Percentiles rank a stretch among this genome's conserved stretches.
Conservation (phyloP, 441 rosid genomes). For the Jatropha podagrica region DNA sequence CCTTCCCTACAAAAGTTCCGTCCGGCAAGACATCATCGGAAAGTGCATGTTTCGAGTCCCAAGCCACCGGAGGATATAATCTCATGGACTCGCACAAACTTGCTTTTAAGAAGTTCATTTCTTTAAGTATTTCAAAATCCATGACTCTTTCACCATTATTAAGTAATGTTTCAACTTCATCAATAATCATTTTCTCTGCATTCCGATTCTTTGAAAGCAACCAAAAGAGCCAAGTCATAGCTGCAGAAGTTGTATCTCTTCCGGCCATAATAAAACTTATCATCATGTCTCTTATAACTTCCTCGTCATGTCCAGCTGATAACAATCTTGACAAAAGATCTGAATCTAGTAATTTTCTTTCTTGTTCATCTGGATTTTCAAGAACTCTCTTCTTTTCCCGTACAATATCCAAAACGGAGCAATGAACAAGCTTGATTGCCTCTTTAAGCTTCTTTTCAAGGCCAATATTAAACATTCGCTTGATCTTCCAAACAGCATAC, state of each 20-base stretch:
- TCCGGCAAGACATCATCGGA: constrained; percentile 62
- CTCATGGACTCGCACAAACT: constrained; percentile 80
- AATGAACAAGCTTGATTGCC: constrained; percentile 49
- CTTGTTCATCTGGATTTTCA: constrained; percentile 21
- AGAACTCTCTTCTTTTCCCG: constrained; percentile 39
- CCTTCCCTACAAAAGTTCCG: constrained; percentile 54
- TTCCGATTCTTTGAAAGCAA: constrained; percentile 41
- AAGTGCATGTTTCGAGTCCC: constrained; percentile 83
- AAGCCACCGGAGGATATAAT: constrained; percentile 78
- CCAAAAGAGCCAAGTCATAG: constrained; percentile 95
- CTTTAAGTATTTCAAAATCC: constrained; percentile 54
- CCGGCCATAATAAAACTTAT: constrained; percentile 85
- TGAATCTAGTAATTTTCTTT: not conserved
- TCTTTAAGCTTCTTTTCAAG: constrained; percentile 54
- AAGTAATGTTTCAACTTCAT: constrained; percentile 34
- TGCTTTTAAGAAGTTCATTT: constrained; percentile 61
- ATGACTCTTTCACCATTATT: constrained; percentile 24
- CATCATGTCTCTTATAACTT: constrained; percentile 64
- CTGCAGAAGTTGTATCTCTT: constrained; percentile 78
- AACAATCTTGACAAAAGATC: constrained; percentile 70
- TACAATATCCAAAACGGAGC: constrained; percentile 45
- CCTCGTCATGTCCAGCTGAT: constrained; percentile 47
- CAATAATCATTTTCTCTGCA: constrained; percentile 33
- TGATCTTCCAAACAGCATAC: constrained; percentile 56
- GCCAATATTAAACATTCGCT: constrained; percentile 51